Percentiles rank a stretch among this genome's conserved stretches.
Conservation (phyloP, 805 yeast genomes). For the Isabelozyma gotoi region DNA sequence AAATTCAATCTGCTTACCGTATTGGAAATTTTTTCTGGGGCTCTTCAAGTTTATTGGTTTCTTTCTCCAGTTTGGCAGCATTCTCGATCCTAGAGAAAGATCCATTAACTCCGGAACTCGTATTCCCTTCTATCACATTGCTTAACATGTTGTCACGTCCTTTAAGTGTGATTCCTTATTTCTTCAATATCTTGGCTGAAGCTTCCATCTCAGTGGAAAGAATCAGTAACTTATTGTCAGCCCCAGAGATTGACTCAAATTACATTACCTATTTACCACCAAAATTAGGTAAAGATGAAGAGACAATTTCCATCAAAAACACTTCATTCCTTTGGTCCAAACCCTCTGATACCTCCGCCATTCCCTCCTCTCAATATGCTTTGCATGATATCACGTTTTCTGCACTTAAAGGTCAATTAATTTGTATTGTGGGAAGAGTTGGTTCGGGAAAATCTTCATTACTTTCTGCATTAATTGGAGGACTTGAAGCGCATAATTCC, state of each 20-base stretch:
- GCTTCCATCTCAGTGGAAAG: constrained; percentile 58
- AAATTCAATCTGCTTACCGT: constrained; percentile 42
- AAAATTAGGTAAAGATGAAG: constrained; percentile 20
- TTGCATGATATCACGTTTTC: constrained; percentile 47
- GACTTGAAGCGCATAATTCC: constrained; percentile 39
- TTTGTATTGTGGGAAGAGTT: constrained; percentile 65
- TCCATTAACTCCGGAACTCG: constrained; percentile 66
- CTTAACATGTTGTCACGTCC: constrained; percentile 61
- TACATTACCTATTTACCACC: constrained; percentile 14
- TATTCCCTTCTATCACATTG: constrained; percentile 65
- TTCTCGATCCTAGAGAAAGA: constrained; percentile 45
- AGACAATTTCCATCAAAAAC: constrained; percentile 44
- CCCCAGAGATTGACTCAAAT: constrained; percentile 45
- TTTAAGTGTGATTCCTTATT: constrained; percentile 56
- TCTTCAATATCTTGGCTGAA: constrained; percentile 58
- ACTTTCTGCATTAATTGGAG: constrained; percentile 55
- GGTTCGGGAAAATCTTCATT: constrained; percentile 69
- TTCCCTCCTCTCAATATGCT: constrained; percentile 28
- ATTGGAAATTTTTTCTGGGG: constrained; percentile 61
- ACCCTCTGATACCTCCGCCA: constrained; percentile 22
- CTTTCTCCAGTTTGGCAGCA: constrained; percentile 58
- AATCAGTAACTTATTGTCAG: constrained; percentile 47
- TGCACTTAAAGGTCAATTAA: constrained; percentile 53
- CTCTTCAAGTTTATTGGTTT: constrained; percentile 63
- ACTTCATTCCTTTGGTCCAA: constrained; percentile 54